Evolutionary conservation across 2,329 filamentous ascomycete genomes (phyloP), one percentile per base, ranked within the genome.

Genomic region (Hymenoscyphus salicellus): DNA sequence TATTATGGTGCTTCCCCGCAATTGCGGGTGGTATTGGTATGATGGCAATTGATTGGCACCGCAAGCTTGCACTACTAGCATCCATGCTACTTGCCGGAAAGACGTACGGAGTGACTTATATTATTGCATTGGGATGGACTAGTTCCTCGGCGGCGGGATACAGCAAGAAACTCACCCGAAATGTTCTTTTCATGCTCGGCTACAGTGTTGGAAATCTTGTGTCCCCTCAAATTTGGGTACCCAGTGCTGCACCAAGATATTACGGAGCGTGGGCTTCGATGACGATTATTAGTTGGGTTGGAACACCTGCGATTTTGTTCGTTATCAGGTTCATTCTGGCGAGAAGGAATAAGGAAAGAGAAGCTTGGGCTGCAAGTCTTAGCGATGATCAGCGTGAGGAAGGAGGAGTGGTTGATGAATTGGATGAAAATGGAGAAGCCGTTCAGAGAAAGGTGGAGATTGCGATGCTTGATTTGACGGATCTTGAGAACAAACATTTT

Each of bases 71-170:
- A 17, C 14, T 38, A 17, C 14, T 38, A 1, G 36, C 36, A 17
- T 38, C 36, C 14, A 17, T 38, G 36, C 14, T 38, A 1, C 36
- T 16, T 5, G 36, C 36, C 14, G 36, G 36, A 17, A 38, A 38
- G 5, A 38, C 32, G 60, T 66, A 55, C 14, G 26, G 33, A 26
- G 20, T 33, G 1, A 33, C n/a, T 77, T 78, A 5, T 68, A 74
- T 5, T 75, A 75, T 58, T 68, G 72, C 0, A 38, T 67, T 79
- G 0, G 77, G 76, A 7, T 79, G 77, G 77, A 75, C 77, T 5
- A 77, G 76, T 2, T 77, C 76, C 1, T 73, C 71, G 28, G 70
- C 72, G 1, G 72, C 73, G 1, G 74, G 74, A 16, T 70, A 76
- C 68, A 68, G 69, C 41, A 77, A 77, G 66, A 75, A 75, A 58